Base-by-base conservation (phyloP, 2,329 filamentous ascomycete species). In the Trichoderma guizhouense region DNA sequence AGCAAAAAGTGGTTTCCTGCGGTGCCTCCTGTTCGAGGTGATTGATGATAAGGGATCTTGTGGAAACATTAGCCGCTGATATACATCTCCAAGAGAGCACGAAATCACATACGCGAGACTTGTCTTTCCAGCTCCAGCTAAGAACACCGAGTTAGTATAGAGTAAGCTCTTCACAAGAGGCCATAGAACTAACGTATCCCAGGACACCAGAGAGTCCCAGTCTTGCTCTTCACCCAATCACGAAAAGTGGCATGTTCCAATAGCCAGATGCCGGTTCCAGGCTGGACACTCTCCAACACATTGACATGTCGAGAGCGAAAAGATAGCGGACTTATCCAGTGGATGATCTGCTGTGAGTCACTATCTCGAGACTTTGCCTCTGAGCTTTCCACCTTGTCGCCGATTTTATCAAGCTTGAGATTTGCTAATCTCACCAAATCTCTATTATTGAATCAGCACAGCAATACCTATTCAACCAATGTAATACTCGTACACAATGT, bases 121-220 rank as follows among this genome's bases (percentile, higher is more conserved):
- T n/a, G 63, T 66, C 47, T 66, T 66, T 32, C 63, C 63, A 66
- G 63, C 63, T 28, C 63, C 63, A 36, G 63, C 63, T 66, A 53
- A n/a, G 7, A 1, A 2, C 0, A 9, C 6, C 3, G 1, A 12
- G 15, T 66, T 12, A 66, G 30, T 5, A 34, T n/a, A 28, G 3
- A 24, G 5, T 21, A 51, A 51, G n/a, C 9, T 5, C 6, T 53
- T 2, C 21, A 4, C 1, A 24, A 51, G 7, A 8, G 26, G 15
- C 15, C 2, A 9, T 63, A 15, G n/a, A 32, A 68, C 32, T 30
- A n/a, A 68, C 32, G 65, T 57, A 68, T 68, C 15, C 65, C 65
- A 3, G 32, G 65, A 28, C 65, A 68, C 65, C 65, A 69, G 34
- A 69, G 66, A 32, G 36, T 58, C 5, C 57, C 57, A 47, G 36